Evolutionary conservation across 495 filamentous ascomycete species (phyloP), one percentile per base, ranked within the genome.

Genomic region (Xylona heveae): DNA sequence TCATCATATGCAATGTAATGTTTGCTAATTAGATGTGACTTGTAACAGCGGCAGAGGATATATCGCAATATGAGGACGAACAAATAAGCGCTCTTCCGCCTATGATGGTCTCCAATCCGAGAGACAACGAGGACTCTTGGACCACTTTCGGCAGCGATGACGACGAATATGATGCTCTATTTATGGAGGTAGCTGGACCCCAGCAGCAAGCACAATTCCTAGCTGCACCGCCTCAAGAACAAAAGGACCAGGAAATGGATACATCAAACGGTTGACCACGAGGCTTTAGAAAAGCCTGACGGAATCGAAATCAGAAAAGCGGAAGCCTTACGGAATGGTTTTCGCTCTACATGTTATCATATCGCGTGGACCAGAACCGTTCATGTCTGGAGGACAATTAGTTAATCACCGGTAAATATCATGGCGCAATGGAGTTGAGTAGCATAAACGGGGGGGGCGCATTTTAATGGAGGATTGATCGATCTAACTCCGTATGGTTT

Each of bases 131-230:
- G 26, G 22, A 15, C 7, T n/a, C 25, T 20, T 39, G 33, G 16
- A 36, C 42, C 13, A 30, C 42, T 21, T 43, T 45, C 19, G 53
- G 50, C 14, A 52, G 49, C 40, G 61, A 61, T 27, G 53, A 61
- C 29, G 59, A 59, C 12, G 66, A 69, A 31, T 75, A 71, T 35
- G 67, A 75, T 45, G 44, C 47, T 32, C 42, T 75, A 9, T 74
- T 74, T 41, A 53, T 62, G 51, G 66, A 71, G 35, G 46, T 57
- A 21, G 16, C 4, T 9, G 19, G 10, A 0, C n/a, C n/a, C 13
- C 8, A 13, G 4, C 10, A 23, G 0, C 19, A 29, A 7, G n/a
- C n/a, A n/a, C n/a, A n/a, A n/a, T n/a, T n/a, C n/a, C n/a, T n/a
- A n/a, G n/a, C n/a, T n/a, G n/a, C n/a, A n/a, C n/a, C n/a, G n/a